Percentiles rank a stretch among this genome's conserved stretches.
Conservation (phyloP, 2,329 filamentous ascomycete species). For the Metarhizium anisopliae region DNA sequence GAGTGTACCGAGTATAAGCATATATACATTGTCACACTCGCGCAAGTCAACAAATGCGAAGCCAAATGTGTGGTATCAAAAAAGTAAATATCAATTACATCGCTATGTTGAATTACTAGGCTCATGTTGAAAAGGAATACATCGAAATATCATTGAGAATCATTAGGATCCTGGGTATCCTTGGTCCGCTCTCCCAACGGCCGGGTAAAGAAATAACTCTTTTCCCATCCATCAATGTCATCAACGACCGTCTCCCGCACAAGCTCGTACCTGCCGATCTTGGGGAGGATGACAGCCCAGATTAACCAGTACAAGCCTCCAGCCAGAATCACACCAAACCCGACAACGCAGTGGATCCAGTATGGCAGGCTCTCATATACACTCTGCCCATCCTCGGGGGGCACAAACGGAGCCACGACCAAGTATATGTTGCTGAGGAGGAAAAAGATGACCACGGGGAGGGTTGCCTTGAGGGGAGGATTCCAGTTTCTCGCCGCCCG, state of each 20-base stretch:
- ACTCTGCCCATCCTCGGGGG: conserved; percentile 40
- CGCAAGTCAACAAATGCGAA: neutral
- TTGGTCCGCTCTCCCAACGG: conserved; percentile 18
- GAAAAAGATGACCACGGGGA: conserved; percentile 49
- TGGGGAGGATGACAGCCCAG: conserved; percentile 44
- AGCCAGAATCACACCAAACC: conserved; percentile 41
- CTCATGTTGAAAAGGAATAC: conserved; percentile 1
- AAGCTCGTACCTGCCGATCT: conserved; percentile 45
- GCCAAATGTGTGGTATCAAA: neutral
- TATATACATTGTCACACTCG: neutral
- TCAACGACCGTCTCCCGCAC: conserved; percentile 45
- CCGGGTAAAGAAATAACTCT: conserved; percentile 40
- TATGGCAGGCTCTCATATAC: conserved; percentile 47
- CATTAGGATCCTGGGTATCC: neutral
- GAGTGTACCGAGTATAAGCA: too few species aligned
- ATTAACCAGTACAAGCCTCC: conserved; percentile 48
- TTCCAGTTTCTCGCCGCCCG: conserved; percentile 39
- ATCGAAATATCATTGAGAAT: neutral
- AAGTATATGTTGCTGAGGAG: conserved; percentile 53
- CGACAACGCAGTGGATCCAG: conserved; percentile 49
- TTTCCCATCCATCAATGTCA: conserved; percentile 54
- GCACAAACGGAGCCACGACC: conserved; percentile 49
- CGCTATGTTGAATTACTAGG: conserved; percentile 3
- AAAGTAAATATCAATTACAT: neutral
- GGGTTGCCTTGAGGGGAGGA: conserved; percentile 44